These are phyloP conservation scores for Mycena galericulata DNA, from an alignment of 768 basidiomycete species.

Conservation along the genomic window DNA sequence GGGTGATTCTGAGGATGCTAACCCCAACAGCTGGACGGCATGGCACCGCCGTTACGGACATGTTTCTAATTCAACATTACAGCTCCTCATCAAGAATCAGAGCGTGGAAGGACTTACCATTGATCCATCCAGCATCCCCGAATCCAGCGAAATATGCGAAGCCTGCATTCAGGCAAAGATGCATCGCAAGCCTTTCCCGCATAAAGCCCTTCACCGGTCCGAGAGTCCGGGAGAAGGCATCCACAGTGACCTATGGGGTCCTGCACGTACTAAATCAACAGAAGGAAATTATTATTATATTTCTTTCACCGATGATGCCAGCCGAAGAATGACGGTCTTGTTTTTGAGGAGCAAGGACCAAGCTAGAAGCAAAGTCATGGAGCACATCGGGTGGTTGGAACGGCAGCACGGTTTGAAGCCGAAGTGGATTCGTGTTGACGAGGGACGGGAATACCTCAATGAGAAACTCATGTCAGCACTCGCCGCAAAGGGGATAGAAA, in stretches of 20 bases:
- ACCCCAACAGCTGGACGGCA: conserved; percentile 7
- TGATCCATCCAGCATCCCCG: neutral
- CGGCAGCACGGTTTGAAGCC: conserved; percentile 20
- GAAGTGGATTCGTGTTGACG: conserved; percentile 39
- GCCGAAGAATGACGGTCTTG: conserved; percentile 17
- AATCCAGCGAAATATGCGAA: conserved; percentile 2
- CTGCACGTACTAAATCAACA: conserved; percentile 3
- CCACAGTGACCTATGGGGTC: conserved; percentile 21
- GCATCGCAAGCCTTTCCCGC: conserved; percentile 2
- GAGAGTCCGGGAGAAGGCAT: conserved; percentile 4
- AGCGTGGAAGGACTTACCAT: conserved; percentile 22
- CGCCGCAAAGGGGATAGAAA: conserved; percentile 39
- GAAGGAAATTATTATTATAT: conserved; percentile 8
- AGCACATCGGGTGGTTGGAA: conserved; percentile 31
- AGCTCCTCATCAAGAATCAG: conserved; percentile 7
- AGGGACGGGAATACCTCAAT: conserved; percentile 47
- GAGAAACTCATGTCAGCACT: conserved; percentile 36
- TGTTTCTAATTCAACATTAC: conserved; percentile 1
- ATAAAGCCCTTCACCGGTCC: conserved; percentile 1
- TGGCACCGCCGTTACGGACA: conserved; percentile 24
- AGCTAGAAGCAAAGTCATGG: conserved; percentile 31
- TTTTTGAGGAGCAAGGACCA: conserved; percentile 38
- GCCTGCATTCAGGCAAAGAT: conserved; percentile 17
- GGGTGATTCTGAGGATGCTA: neutral
- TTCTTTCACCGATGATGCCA: conserved; percentile 29